Conservation (phyloP, 306 rosid species). For the Oemleria cerasiformis region DNA sequence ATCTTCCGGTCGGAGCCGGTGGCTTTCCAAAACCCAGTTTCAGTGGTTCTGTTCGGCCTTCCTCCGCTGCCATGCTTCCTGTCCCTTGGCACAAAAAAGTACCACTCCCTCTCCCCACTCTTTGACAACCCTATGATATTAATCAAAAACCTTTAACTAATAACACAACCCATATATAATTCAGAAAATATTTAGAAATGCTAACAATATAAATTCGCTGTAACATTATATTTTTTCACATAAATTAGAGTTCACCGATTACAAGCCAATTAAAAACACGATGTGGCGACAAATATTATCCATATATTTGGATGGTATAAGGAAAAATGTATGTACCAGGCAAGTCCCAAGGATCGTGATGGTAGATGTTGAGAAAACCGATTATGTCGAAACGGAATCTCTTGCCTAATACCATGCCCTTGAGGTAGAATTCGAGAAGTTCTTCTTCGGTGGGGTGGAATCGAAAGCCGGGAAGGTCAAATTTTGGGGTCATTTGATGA, state of each 20-base stretch:
- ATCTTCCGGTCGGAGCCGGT: conserved; percentile 90
- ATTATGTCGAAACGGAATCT: conserved; percentile 61
- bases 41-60: conserved; percentile 90
- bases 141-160: not conserved
- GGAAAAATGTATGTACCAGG: conserved; percentile 48
- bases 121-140: conserved; percentile 52
- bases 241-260: too few species aligned
- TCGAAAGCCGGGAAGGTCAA: conserved; percentile 81
- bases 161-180: not conserved
- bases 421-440: conserved; percentile 84
- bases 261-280: too few species aligned
- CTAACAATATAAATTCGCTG: too few species aligned
- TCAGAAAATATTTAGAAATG: not conserved
- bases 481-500: conserved; percentile 39
- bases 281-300: too few species aligned
- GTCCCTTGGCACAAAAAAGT: conserved; percentile 97
- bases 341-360: conserved; percentile 77
- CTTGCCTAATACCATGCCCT: conserved; percentile 60
- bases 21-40: conserved; percentile 93
- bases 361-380: conserved; percentile 78
- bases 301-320: not conserved
- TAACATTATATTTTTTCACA: too few species aligned
- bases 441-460: conserved; percentile 98
- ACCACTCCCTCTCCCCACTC: conserved; percentile 97
- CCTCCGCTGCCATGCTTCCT: conserved; percentile 83